phyloP scores from a whole-genome alignment of 163 green algal species.

The Chloroidium sp. region DNA sequence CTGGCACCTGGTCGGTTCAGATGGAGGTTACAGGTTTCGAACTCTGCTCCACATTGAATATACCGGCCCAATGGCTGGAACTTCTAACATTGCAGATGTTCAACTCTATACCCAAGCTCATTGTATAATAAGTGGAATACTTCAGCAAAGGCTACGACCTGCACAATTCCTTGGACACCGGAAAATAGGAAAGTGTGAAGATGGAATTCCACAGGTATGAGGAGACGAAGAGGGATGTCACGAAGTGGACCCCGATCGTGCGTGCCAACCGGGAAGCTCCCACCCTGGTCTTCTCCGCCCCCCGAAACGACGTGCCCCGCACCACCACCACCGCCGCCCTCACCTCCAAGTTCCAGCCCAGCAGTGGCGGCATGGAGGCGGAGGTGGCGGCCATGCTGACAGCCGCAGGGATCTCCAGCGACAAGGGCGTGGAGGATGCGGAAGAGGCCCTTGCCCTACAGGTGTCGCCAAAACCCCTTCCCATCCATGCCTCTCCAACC shows the following conservation, averaged over 20 bases:
- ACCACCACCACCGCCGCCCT: slow-evolving; percentile 60
- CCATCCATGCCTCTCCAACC: too few relatives aligned
- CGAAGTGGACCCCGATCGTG: slow-evolving; percentile 86
- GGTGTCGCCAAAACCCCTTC: slow-evolving; percentile 6
- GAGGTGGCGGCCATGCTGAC: slow-evolving; percentile 81
- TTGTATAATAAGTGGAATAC: not conserved
- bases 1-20: too few relatives aligned
- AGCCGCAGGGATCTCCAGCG: slow-evolving; percentile 30
- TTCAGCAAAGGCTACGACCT: not conserved
- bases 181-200: not conserved
- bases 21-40: too few relatives aligned
- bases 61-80: too few relatives aligned
- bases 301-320: slow-evolving; percentile 23
- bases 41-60: too few relatives aligned
- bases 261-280: slow-evolving; percentile 88
- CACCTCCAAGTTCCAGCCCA: slow-evolving; percentile 49
- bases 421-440: slow-evolving; percentile 48
- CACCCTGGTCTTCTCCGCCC: slow-evolving; percentile 68
- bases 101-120: not conserved
- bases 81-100: too few relatives aligned
- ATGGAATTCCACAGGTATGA: slow-evolving; percentile 53
- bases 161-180: not conserved
- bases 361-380: slow-evolving; percentile 60
- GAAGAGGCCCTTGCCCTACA: slow-evolving; percentile 61
- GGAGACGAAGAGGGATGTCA: slow-evolving; percentile 64